Conservation (phyloP, 352 stramenopile genomes). For the Phytophthora multivora region DNA sequence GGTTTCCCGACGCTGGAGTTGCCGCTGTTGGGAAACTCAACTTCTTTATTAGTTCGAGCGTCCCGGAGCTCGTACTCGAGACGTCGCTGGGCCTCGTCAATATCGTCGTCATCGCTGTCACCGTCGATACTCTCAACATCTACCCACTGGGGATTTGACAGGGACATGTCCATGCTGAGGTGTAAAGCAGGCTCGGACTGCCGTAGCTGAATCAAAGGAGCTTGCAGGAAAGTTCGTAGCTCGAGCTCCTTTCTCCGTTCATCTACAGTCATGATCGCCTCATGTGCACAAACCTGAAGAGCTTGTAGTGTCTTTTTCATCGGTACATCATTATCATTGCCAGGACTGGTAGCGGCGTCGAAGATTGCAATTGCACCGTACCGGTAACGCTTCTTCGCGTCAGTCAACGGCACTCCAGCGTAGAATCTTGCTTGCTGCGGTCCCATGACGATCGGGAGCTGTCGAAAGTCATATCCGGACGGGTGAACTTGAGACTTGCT, state of each 20-base stretch:
- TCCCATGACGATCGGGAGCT: slow-evolving; percentile 70
- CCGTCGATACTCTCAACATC: slow-evolving; percentile 29
- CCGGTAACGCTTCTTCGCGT: slow-evolving; percentile 43
- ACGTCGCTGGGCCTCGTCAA: slow-evolving; percentile 17
- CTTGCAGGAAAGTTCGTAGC: slow-evolving; percentile 59
- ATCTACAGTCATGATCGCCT: slow-evolving; percentile 46
- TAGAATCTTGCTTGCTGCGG: slow-evolving; percentile 79
- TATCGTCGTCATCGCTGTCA: slow-evolving; percentile 21
- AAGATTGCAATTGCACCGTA: slow-evolving; percentile 75
- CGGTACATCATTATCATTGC: slow-evolving; percentile 45
- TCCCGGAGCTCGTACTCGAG: slow-evolving; percentile 24
- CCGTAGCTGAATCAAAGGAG: slow-evolving; percentile 48
- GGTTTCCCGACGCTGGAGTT: slow-evolving; percentile 12
- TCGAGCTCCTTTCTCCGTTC: slow-evolving; percentile 50
- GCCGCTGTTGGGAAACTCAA: background rate
- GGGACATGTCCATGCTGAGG: slow-evolving; percentile 30
- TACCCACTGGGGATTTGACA: slow-evolving; percentile 14
- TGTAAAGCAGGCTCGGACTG: slow-evolving; percentile 53
- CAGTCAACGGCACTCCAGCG: slow-evolving; percentile 60
- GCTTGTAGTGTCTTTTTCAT: slow-evolving; percentile 35
- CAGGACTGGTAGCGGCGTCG: slow-evolving; percentile 44
- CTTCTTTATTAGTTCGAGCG: slow-evolving; percentile 11
- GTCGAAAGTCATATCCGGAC: slow-evolving; percentile 52
- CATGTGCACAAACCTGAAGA: slow-evolving; percentile 43
- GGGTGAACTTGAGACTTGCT: slow-evolving; percentile 26